Evolutionary conservation across 805 yeast species (phyloP), one percentile per base, ranked within the genome.

Genomic region (Saturnispora quitensis): DNA sequence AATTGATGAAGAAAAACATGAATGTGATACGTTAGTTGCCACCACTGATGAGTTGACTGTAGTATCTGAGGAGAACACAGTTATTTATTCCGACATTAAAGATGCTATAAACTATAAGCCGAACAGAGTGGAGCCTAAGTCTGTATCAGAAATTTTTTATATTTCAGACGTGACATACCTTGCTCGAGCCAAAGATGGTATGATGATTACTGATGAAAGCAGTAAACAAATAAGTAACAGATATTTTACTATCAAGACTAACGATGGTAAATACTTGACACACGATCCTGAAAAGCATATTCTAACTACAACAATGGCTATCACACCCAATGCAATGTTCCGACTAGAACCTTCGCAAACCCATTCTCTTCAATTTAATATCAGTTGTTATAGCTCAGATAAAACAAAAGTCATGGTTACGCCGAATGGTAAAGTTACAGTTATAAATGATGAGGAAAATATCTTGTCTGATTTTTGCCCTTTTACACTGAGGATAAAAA

Each of bases 391-490:
- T 20, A 12, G 13, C 4, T 38, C 42, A 6, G 22, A 18, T 18
- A 15, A 9, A 38, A 9, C 22, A 9, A 38, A 38, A 15, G 22
- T 38, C 22, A 38, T 38, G 25, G 42, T 38, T 7, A 18, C 42
- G 9, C 42, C 22, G 15, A 54, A 55, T 3, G 55, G 58, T 5
- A 54, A 57, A 20, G 46, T 63, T 31, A 58, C 58, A 36, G 55
- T 67, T 7, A 65, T 67, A 3, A 50, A 59, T 10, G 70, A 68
- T 53, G 54, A 58, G 1, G 68, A 66, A 4, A 60, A 64, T 49
- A 24, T 67, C 7, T 42, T 66, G 9, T 53, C 58, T 28, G 64
- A 62, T 27, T 36, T 60, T 18, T 58, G 58, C 38, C 36, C 49
- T 12, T 64, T 62, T 45, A 51, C 54, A 1, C 50, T 68, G 1